Percentiles rank a stretch among this genome's conserved stretches.
phyloP scores from a whole-genome alignment of 2,329 filamentous ascomycete species.

The Colletotrichum somersetense region DNA sequence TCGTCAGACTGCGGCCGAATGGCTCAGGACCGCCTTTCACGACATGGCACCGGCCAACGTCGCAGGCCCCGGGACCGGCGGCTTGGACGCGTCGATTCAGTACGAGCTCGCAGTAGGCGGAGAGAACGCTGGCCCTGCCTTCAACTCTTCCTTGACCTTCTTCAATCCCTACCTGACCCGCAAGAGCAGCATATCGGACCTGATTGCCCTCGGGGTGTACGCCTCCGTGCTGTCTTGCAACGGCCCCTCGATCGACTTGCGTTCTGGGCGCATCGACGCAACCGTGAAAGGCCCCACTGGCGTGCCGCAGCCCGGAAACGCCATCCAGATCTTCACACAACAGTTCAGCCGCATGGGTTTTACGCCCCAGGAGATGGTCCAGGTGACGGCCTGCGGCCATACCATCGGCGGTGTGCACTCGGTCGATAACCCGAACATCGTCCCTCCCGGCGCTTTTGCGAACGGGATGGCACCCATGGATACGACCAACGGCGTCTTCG shows the following conservation, averaged over 20 bases:
- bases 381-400: constrained; percentile 71
- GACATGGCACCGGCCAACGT: constrained; percentile 69
- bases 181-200: constrained; percentile 66
- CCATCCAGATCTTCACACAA: constrained; percentile 62
- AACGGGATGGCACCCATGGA: constrained; percentile 63
- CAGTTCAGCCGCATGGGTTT: constrained; percentile 72
- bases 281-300: constrained; percentile 59
- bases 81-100: constrained; percentile 70
- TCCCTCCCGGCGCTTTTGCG: constrained; percentile 57
- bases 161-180: constrained; percentile 66
- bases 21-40: constrained; percentile 72
- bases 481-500: constrained; percentile 61
- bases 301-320: constrained; percentile 70
- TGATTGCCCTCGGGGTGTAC: constrained; percentile 70
- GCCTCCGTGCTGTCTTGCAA: constrained; percentile 70
- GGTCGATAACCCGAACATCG: constrained; percentile 65
- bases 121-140: constrained; percentile 70
- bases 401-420: constrained; percentile 71
- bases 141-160: constrained; percentile 65
- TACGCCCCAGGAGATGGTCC: constrained; percentile 68
- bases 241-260: constrained; percentile 66
- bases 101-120: constrained; percentile 65
- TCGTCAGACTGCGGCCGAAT: constrained; percentile 71
- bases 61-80: constrained; percentile 60
- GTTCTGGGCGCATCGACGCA: constrained; percentile 68